Conservation (phyloP, 139 green algal genomes). For the Marvania coccoides region DNA sequence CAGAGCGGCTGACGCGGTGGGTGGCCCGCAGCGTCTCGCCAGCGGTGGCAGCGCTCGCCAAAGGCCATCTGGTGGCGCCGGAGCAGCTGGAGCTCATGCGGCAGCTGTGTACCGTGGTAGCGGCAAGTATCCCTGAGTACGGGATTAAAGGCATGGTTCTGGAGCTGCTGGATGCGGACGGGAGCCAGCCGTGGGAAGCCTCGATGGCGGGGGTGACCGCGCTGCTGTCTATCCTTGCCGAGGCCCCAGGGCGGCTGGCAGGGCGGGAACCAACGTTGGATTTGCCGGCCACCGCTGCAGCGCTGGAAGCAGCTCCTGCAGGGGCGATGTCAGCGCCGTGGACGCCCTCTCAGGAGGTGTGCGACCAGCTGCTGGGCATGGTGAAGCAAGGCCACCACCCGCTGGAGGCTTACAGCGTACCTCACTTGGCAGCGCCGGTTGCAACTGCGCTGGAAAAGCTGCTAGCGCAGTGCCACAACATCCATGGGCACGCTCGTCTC, state of each 20-base stretch:
- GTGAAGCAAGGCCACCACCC: constrained; percentile 40
- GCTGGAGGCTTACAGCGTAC: constrained; percentile 44
- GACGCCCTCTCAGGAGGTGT: constrained; percentile 1
- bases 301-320: neutral
- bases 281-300: neutral
- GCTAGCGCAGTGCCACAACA: constrained; percentile 36
- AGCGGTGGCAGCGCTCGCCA: constrained; percentile 42
- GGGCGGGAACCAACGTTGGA: neutral
- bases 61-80: constrained; percentile 30
- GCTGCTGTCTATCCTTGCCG: constrained; percentile 45
- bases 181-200: constrained; percentile 35
- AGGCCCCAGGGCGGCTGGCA: neutral
- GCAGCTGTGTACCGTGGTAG: constrained; percentile 45
- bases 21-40: constrained; percentile 40
- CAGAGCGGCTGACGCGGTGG: constrained; percentile 32
- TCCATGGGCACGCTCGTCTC: constrained; percentile 29
- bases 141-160: constrained; percentile 53
- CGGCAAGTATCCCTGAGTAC: constrained; percentile 50
- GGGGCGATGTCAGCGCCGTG: neutral
- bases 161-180: constrained; percentile 58
- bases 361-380: constrained; percentile 34
- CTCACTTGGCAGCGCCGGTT: constrained; percentile 18
- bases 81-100: constrained; percentile 46
- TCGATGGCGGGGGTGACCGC: constrained; percentile 44
- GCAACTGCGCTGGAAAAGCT: constrained; percentile 26